Base-by-base conservation (phyloP, 2,329 filamentous ascomycete species). In the Elsinoe necatrix region DNA sequence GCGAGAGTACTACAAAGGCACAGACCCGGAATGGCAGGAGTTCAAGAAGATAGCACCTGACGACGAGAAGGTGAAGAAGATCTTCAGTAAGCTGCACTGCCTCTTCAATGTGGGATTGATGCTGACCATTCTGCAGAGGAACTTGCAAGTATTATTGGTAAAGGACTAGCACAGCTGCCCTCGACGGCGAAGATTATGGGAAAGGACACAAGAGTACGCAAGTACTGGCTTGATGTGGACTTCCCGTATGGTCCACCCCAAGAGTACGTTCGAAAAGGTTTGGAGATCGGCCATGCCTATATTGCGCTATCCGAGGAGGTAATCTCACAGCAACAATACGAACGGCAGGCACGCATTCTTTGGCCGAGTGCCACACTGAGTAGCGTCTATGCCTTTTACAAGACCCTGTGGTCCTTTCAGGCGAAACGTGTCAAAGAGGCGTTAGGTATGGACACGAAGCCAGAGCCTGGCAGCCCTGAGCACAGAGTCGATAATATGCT, bases 11-110 rank as follows among this genome's bases (percentile, higher is more conserved):
- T 79, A 77, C 66, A 74, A 70, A 62, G 75, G 73, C 21, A 73
- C 71, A n/a, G 77, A 79, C 68, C 75, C 76, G 2, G 77, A 79
- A 61, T 79, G 76, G 77, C 72, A 77, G 62, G 75, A 74, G 55
- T 79, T 77, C 56, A 65, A 72, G 45, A 73, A 71, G 52, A 61
- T 79, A 14, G 68, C 73, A 5, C 69, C 67, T n/a, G 73, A 80
- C 61, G 66, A 66, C 23, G 51, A 68, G 27, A 66, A 71, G 56
- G 65, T 72, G 16, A 64, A 69, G 37, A 69, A 68, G 41, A 70
- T 77, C 56, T 68, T 71, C 58, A 58, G 69, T 70, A 61, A 43
- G 64, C 52, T 12, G 27, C 27, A 23, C 4, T 4, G 20, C 11
- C 1, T 25, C 25, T 8, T 8, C 23, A 11, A 11, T n/a, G 14